phyloP scores from a whole-genome alignment of 768 basidiomycete species.

The Amanita brunnescens region DNA sequence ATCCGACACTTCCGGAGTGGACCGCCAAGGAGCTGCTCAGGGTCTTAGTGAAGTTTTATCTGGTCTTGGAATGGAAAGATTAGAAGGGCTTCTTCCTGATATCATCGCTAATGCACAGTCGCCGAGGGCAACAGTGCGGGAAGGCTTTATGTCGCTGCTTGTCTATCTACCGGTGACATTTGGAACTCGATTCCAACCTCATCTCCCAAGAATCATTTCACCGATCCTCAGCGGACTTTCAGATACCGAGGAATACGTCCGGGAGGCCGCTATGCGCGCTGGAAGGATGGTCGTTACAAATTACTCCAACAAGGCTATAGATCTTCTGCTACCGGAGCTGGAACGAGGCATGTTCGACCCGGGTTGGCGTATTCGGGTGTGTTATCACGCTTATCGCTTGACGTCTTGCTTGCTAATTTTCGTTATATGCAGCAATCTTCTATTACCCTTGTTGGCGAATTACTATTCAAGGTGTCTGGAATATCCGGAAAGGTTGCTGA shows the following conservation, averaged over 20 bases:
- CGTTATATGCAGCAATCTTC: constrained; percentile 67
- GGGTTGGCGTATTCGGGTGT: constrained; percentile 88
- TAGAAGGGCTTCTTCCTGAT: constrained; percentile 90
- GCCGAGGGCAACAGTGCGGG: constrained; percentile 82
- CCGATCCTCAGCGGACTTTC: constrained; percentile 90
- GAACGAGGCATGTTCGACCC: constrained; percentile 93
- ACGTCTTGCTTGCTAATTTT: background rate
- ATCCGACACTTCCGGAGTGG: constrained; percentile 90
- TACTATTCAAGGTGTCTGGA: constrained; percentile 94
- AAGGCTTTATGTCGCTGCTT: constrained; percentile 97
- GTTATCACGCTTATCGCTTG: constrained; percentile 17
- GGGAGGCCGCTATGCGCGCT: constrained; percentile 98
- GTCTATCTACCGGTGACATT: constrained; percentile 95
- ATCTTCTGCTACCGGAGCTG: constrained; percentile 87
- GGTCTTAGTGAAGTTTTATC: constrained; percentile 93
- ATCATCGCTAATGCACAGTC: constrained; percentile 90
- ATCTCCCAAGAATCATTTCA: constrained; percentile 87
- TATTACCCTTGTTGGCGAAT: constrained; percentile 90
- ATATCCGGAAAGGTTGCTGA: constrained; percentile 85
- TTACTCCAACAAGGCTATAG: constrained; percentile 87
- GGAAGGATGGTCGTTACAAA: constrained; percentile 96
- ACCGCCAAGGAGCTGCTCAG: constrained; percentile 96
- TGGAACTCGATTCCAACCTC: constrained; percentile 92
- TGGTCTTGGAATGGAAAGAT: constrained; percentile 93
- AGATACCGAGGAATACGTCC: constrained; percentile 89